Percentiles rank a stretch among this genome's conserved stretches.
phyloP scores from a whole-genome alignment of 768 basidiomycete genomes.

The Cystobasidium onofrii region DNA sequence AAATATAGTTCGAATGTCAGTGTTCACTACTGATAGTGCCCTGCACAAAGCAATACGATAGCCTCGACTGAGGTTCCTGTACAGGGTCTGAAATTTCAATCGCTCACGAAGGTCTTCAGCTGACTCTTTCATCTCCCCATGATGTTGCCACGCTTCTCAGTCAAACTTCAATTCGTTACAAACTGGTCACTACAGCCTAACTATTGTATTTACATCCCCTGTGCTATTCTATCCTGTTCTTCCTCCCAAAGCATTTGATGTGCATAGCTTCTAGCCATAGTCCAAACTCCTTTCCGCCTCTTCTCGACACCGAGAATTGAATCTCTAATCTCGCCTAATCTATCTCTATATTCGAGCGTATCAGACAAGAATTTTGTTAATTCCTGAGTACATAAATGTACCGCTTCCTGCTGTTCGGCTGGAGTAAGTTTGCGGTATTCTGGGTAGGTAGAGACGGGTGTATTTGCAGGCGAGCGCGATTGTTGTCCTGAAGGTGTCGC shows the following conservation, averaged over 20 bases:
- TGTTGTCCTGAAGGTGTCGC: neutral
- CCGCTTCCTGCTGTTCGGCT: conserved; percentile 26
- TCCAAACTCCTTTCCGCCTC: conserved; percentile 41
- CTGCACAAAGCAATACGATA: no score
- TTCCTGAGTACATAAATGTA: conserved; percentile 41
- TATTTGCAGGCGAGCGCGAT: neutral
- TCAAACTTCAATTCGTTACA: no score
- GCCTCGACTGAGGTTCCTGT: no score
- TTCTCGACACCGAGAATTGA: conserved; percentile 40
- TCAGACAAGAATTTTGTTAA: conserved; percentile 41
- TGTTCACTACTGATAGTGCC: no score
- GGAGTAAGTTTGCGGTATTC: conserved; percentile 1
- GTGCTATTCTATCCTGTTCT: conserved; percentile 28
- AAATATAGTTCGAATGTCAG: no score
- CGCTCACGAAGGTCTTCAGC: no score
- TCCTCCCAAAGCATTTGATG: conserved; percentile 31
- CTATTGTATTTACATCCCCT: neutral
- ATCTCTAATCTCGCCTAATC: conserved; percentile 41
- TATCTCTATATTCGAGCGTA: conserved; percentile 40
- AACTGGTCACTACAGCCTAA: neutral
- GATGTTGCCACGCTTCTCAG: no score
- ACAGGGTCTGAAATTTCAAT: no score
- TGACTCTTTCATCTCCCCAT: no score
- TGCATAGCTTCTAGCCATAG: conserved; percentile 23
- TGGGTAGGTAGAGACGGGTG: neutral